A percentile compares a stretch with the other conserved stretches of the same genome.
Evolutionary conservation across 805 yeast genomes (phyloP).

Genomic region (Ogataea saltuana): DNA sequence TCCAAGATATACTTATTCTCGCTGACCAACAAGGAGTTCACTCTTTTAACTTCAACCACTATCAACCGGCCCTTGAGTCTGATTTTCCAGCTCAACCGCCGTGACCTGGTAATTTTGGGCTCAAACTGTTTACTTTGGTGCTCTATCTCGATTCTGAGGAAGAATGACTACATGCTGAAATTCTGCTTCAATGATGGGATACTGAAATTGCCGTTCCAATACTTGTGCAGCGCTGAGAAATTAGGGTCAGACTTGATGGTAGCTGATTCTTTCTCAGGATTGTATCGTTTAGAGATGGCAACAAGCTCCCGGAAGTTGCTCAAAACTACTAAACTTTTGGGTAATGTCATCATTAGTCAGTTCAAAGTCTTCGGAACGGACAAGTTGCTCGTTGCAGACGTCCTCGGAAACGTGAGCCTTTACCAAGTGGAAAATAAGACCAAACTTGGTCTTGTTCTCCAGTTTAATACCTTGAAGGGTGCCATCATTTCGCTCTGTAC

Average conservation of each 20-base stretch:
- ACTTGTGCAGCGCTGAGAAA: slow-evolving; percentile 1
- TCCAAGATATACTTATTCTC: background rate
- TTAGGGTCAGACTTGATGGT: slow-evolving; percentile 7
- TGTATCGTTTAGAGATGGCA: slow-evolving; percentile 12
- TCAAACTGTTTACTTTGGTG: slow-evolving; percentile 5
- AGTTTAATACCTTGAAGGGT: background rate
- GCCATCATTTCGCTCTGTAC: background rate
- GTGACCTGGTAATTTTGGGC: background rate
- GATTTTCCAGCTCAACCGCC: background rate
- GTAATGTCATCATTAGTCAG: slow-evolving; percentile 4
- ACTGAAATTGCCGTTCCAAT: slow-evolving; percentile 1
- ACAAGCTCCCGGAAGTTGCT: slow-evolving; percentile 2
- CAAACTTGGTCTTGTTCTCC: background rate
- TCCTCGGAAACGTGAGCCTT: background rate
- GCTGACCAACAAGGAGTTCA: slow-evolving; percentile 5
- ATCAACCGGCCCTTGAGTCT: slow-evolving; percentile 10
- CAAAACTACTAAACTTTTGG: background rate
- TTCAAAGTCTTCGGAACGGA: background rate
- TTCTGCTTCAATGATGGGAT: background rate
- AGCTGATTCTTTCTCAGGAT: slow-evolving; percentile 23
- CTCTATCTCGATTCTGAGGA: background rate
- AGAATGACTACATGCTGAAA: background rate
- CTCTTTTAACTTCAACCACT: slow-evolving; percentile 16
- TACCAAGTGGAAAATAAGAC: background rate
- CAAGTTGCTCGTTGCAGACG: slow-evolving; percentile 3